Base-by-base conservation (phyloP, 176 grass and related monocot genomes). In the Melocanna baccifera region DNA sequence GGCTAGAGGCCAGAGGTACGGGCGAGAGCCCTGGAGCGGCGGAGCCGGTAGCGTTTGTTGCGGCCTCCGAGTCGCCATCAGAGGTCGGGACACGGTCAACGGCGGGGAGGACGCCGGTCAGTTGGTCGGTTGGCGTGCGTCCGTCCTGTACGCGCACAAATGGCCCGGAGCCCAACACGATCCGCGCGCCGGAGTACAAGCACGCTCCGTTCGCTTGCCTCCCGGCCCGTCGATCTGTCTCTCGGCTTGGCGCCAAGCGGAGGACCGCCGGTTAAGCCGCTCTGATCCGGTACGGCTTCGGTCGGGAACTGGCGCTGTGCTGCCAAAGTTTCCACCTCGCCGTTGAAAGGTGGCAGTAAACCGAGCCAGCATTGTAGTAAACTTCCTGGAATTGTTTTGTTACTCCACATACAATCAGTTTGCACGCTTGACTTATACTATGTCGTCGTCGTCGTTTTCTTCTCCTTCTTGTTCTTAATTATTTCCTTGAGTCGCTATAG, bases 31-130 rank as follows among this genome's bases (percentile, higher is more conserved):
- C 57, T 3, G 23, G 70, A 36, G 53, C 32, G 56, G 30, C 53
- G 53, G 67, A 83, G 80, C 79, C 65, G 25, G 67, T 84, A 80
- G 87, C 76, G 15, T 37, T 80, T 88, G 87, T 84, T 67, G 81
- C 56, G 14, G 9, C 25, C 18, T 62, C 16, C 26, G 32, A 12
- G 87, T 62, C 79, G 81, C 57, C 39, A 48, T 71, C 66, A 28
- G 64, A 65, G 62, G 77, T 47, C 69, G 53, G 81, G 55, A 78
- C 81, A 84, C 46, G 81, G 87, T 89, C 87, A 89, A 89, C 87
- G 76, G 76, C 76, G 48, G 4, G 40, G 69, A 89, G 81, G 87
- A 84, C 87, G 62, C 30, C 69, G 82, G 87, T 89, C 81, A 78
- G 75, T 59, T 72, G 76, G 82, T 89, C 82, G 76, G 76, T 59